Evolutionary conservation across 768 basidiomycete genomes (phyloP), one percentile per base, ranked within the genome.

Genomic region (Strobilomyces dryophilus): DNA sequence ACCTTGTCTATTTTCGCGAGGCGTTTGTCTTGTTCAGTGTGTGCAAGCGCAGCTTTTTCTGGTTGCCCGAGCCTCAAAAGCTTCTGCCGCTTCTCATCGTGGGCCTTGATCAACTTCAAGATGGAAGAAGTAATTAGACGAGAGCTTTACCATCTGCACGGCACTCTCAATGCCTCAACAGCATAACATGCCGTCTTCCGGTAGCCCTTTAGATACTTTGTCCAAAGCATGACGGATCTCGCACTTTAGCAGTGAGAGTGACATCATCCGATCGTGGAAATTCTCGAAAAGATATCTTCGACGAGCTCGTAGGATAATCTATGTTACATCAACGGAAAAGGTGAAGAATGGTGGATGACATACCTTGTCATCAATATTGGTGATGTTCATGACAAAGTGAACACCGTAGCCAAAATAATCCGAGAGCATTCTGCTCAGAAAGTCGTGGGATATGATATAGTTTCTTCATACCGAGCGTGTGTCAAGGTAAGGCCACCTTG

Each of bases 351-450:
- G n/a, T 5, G 24, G 37, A 2, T 18, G 17, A 54, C 74, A 49
- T 54, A 90, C 95, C 83, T 99, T 99, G 79, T 98, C 97, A 65
- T 99, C 97, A 55, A 99, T 97, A 71, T 99, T 95, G 6, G 97
- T 99, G 61, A 99, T 83, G 70, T 99, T 99, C 93, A 97, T 97
- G 42, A 98, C 95, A 66, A 98, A 97, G 68, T 98, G 92, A 51
- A 99, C 88, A 66, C 98, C 91, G 64, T 95, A 98, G 24, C 91
- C 89, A 72, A 98, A 98, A 73, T 95, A 98, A 73, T 98, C 93
- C 1, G 86, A 78, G 77, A 98, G 76, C 47, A 99, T 91, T 45
- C 97, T 67, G n/a, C 64, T 63, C 4, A 65, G 56, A 29, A 66
- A 55, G n/a, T 67, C 60, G 48, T 67, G 64, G 9, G 66, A 62